These are phyloP conservation scores for Amanita fuliginea DNA, from an alignment of 768 basidiomycete genomes.

Conservation along the genomic window DNA sequence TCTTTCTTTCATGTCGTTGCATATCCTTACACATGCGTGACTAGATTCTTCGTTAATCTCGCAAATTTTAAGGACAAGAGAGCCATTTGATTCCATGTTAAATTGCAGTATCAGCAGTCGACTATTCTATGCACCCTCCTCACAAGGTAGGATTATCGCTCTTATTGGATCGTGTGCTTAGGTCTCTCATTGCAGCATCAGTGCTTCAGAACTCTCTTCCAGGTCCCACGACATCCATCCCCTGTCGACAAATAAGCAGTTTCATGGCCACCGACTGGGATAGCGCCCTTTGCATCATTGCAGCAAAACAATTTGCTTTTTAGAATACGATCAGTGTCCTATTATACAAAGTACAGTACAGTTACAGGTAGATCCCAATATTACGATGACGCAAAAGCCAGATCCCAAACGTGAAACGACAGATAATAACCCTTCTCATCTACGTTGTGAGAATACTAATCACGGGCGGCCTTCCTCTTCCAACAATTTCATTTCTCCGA, in stretches of 20 bases:
- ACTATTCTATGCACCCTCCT: neutral
- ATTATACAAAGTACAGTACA: constrained; percentile 3
- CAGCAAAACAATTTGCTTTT: constrained; percentile 5
- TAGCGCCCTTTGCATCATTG: constrained; percentile 39
- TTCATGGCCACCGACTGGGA: constrained; percentile 37
- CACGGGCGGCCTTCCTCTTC: constrained; percentile 36
- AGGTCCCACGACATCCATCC: constrained; percentile 32
- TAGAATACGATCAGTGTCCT: neutral
- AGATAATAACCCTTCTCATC: neutral
- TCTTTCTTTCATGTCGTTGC: neutral
- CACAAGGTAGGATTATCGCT: neutral
- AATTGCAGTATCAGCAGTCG: neutral
- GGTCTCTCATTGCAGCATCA: neutral
- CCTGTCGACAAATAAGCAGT: constrained; percentile 40
- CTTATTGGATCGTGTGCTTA: neutral
- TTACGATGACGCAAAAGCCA: constrained; percentile 3
- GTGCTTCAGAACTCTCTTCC: neutral
- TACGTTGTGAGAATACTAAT: neutral
- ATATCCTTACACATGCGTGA: neutral
- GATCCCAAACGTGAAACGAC: constrained; percentile 5
- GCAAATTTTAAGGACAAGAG: neutral
- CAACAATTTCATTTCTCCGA: constrained; percentile 71
- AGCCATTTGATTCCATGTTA: neutral
- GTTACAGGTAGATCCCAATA: constrained; percentile 4
- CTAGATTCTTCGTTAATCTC: neutral